phyloP scores from a whole-genome alignment of 352 stramenopile species.

The Bremia lactucae region DNA sequence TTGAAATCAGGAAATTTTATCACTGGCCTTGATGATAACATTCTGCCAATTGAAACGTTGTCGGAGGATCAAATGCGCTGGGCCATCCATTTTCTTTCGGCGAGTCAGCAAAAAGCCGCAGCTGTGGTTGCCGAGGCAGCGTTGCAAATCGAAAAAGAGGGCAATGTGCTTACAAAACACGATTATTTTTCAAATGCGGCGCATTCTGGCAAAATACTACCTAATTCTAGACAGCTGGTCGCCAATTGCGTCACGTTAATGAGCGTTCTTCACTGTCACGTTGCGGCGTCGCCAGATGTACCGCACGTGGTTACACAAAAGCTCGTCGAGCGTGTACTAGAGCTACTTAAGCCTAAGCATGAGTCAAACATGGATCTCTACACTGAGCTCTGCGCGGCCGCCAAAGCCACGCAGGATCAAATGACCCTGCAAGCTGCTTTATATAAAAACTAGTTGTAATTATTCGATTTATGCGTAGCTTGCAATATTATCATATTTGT shows the following conservation, averaged over 20 bases:
- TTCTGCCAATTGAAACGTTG: conserved; percentile 17
- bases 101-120: conserved; percentile 30
- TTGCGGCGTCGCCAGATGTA: conserved; percentile 17
- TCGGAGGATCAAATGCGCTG: conserved; percentile 49
- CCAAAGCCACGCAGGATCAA: conserved; percentile 24
- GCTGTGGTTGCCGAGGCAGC: conserved; percentile 15
- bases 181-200: background rate
- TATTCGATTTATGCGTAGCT: no score
- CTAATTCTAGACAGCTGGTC: conserved; percentile 41
- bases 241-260: conserved; percentile 45
- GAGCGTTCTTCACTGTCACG: conserved; percentile 31
- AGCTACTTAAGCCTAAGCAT: conserved; percentile 40
- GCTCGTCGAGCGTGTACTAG: conserved; percentile 49
- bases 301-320: conserved; percentile 45
- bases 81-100: conserved; percentile 45
- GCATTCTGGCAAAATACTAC: conserved; percentile 9
- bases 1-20: no score
- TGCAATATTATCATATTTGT: conserved; percentile 7
- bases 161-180: conserved; percentile 1
- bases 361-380: conserved; percentile 60
- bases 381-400: conserved; percentile 28
- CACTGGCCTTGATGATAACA: conserved; percentile 7
- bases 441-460: no score
- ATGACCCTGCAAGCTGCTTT: conserved; percentile 16
- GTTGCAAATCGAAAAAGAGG: conserved; percentile 14